Base-by-base conservation (phyloP, 495 filamentous ascomycete genomes). In the Chaetomidium leptoderma region DNA sequence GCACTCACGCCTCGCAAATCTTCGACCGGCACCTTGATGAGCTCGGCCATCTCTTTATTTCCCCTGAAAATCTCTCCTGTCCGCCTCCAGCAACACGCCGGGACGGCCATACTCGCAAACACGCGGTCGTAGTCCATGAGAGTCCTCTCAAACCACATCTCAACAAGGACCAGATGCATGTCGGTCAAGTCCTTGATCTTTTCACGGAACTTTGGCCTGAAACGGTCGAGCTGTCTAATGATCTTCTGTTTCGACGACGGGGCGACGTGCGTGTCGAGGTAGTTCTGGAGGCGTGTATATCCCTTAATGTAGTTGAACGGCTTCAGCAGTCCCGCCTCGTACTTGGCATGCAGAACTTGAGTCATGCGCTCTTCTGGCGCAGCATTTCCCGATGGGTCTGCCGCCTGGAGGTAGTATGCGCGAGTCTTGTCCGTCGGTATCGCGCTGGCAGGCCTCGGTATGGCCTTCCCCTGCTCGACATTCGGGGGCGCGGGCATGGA, bases 231-330 rank as follows among this genome's bases (percentile, higher is more conserved):
- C 66, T 96, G 92, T 51, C 89, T 81, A 19, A 95, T 73, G 66
- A 98, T 96, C 74, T 91, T 91, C 64, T 92, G 82, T 50, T 91
- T 90, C 46, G 88, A 91, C 10, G 76, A 70, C 48, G 84, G 82
- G 55, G 87, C 82, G 72, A 97, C 86, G 66, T 97, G 83, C 58
- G 82, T 82, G 59, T 95, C 90, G 83, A 98, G 93, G 68, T 96
- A 97, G 56, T 82, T 81, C 49, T 90, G 87, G 33, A 98, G 75
- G 19, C 91, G 80, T 8, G 90, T 88, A 65, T 97, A 98, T 11
- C 95, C 93, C 64, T 95, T 95, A 60, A 96, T 87, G 71, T 98
- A 97, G 70, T 96, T 97, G 79, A 97, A 98, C 9, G 93, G 93
- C 66, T 91, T 91, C 60, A 98, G 76, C 61, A 98, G 78, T 5